phyloP scores from a whole-genome alignment of 2,329 filamentous ascomycete species.

The Claviceps paspali region DNA sequence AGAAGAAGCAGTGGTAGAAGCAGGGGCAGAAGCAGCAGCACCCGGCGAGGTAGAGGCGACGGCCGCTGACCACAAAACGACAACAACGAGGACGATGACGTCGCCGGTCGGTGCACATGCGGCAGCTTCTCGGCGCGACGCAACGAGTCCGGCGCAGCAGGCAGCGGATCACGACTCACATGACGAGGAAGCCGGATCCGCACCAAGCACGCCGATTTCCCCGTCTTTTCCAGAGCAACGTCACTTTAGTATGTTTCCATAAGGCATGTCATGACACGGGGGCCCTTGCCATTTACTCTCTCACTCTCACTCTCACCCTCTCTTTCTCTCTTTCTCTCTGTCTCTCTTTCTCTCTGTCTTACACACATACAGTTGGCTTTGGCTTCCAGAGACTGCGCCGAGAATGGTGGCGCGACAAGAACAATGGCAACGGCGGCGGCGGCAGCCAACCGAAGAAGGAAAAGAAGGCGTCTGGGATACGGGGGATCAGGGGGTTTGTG shows the following conservation, averaged over 20 bases:
- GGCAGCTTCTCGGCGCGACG: neutral
- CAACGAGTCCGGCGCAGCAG: neutral
- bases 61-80: no score
- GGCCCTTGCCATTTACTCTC: no score
- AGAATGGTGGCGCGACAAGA: constrained; percentile 31
- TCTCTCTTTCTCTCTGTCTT: constrained; percentile 2
- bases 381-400: constrained; percentile 33
- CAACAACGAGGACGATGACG: no score
- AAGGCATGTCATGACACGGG: no score
- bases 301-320: neutral
- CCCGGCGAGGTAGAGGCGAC: no score
- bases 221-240: constrained; percentile 24
- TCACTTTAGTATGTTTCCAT: constrained; percentile 25
- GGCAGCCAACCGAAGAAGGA: constrained; percentile 18
- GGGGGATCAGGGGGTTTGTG: constrained; percentile 26
- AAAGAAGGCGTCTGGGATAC: constrained; percentile 22
- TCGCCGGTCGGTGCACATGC: no score
- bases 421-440: constrained; percentile 24
- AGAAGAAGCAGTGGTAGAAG: no score
- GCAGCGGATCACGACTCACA: neutral
- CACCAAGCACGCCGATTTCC: constrained; percentile 16
- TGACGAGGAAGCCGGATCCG: constrained; percentile 9
- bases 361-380: constrained; percentile 2
- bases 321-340: neutral
- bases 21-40: no score